Conservation (phyloP, 2,329 filamentous ascomycete species). For the Coniochaeta prunicola region DNA sequence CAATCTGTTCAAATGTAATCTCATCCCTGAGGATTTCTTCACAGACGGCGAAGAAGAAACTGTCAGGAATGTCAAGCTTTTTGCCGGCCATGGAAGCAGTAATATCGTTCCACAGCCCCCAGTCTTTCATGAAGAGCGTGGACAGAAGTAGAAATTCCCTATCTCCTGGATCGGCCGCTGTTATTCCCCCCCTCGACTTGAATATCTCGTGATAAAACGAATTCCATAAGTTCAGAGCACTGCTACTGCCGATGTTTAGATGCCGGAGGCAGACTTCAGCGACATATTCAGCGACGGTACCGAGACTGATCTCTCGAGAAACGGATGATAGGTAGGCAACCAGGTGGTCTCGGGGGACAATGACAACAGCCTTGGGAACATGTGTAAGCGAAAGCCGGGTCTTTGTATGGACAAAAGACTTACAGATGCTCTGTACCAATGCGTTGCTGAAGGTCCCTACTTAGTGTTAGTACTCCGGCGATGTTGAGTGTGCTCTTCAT, state of each 20-base stretch:
- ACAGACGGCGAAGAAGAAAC: background rate
- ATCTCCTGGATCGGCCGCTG: no score
- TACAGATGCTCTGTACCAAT: background rate
- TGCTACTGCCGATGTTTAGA: background rate
- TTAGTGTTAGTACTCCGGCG: background rate
- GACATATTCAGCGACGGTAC: background rate
- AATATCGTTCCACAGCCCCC: background rate
- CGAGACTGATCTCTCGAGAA: background rate
- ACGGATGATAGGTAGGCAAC: background rate
- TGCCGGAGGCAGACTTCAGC: background rate
- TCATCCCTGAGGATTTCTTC: background rate
- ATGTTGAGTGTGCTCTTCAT: background rate
- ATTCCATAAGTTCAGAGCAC: background rate
- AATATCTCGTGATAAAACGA: background rate
- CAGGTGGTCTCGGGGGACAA: background rate
- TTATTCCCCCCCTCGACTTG: background rate
- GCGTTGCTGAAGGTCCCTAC: background rate
- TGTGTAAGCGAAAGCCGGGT: background rate
- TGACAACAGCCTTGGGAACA: background rate
- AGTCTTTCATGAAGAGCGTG: background rate
- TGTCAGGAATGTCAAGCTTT: background rate
- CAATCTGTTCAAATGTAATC: background rate
- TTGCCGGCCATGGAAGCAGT: background rate
- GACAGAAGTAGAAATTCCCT: background rate
- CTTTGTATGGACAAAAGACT: background rate